Evolutionary conservation across 805 yeast species (phyloP).

Genomic region (Deakozyma indianensis): DNA sequence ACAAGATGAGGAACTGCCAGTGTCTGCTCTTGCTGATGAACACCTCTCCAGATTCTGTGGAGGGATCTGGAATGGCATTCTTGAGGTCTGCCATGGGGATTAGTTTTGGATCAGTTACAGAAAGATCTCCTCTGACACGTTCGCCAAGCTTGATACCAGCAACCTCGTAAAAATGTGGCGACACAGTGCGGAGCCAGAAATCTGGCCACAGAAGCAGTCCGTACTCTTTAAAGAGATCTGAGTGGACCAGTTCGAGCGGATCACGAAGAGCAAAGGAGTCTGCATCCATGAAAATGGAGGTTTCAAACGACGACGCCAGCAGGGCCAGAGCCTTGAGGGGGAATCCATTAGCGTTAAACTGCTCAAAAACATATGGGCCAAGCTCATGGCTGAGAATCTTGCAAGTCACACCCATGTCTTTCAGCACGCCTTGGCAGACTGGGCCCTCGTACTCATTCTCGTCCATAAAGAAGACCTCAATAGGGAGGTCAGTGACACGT

Average conservation of each 20-base stretch:
- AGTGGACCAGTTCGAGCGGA: slow-evolving; percentile 44
- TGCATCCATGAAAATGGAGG: slow-evolving; percentile 58
- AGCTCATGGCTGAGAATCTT: slow-evolving; percentile 46
- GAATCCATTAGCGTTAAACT: slow-evolving; percentile 43
- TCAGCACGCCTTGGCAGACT: slow-evolving; percentile 50
- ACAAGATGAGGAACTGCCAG: slow-evolving; percentile 39
- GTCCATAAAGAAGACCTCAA: slow-evolving; percentile 70
- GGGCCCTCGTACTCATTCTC: slow-evolving; percentile 57
- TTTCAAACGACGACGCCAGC: slow-evolving; percentile 57
- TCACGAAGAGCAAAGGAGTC: slow-evolving; percentile 59
- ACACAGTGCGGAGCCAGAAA: slow-evolving; percentile 74
- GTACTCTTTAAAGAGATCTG: slow-evolving; percentile 37
- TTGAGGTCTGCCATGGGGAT: slow-evolving; percentile 44
- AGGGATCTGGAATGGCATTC: slow-evolving; percentile 55
- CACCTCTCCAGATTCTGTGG: slow-evolving; percentile 59
- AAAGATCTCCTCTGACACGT: slow-evolving; percentile 24
- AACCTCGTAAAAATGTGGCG: slow-evolving; percentile 57
- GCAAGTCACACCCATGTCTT: slow-evolving; percentile 51
- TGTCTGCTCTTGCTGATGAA: slow-evolving; percentile 44
- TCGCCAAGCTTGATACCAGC: slow-evolving; percentile 39
- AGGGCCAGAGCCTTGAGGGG: slow-evolving; percentile 61
- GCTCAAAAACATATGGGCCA: slow-evolving; percentile 36
- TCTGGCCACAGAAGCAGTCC: slow-evolving; percentile 69
- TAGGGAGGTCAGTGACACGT: slow-evolving; percentile 57
- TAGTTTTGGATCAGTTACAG: slow-evolving; percentile 24